Base-by-base conservation (phyloP, 805 yeast genomes). In the Zygoascus biomembranicola region DNA sequence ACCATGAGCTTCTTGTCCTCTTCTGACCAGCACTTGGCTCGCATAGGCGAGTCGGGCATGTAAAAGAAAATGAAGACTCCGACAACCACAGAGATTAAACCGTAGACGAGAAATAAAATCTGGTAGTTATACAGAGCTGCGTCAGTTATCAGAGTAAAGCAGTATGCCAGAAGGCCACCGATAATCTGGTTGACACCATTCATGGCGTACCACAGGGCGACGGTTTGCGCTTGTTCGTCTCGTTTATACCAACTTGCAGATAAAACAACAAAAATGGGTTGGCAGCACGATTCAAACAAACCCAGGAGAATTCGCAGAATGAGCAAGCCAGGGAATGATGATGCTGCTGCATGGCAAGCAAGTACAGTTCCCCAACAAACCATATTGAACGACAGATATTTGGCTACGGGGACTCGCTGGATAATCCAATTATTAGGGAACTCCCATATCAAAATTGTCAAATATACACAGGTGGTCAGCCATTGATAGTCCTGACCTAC, bases 231-330 rank as follows among this genome's bases (percentile, higher is more conserved):
- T 48, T 80, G 79, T 55, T 68, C 69, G 14, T 56, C 56, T 11
- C 68, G 61, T 55, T 70, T 75, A 73, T 80, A 82, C 77, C 81
- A 82, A 64, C 77, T 81, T 20, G 78, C 65, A 4, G 84, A 80
- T 47, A 81, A 62, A 32, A 78, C 69, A 31, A 79, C 76, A 65
- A 78, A 78, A 5, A 81, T 75, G 2, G 87, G 86, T 19, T 20
- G 32, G 80, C 74, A 20, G 6, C 43, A 32, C 13, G 78, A 69
- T 62, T 81, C 85, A 2, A 78, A 67, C 55, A 73, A 63, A 13
- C 86, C 85, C 39, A 79, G 63, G 42, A 79, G 59, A 2, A 73
- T 73, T 61, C 85, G 70, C n/a, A 75, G 64, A 13, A 73, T 71
- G 19, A 78, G 59, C 49, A 79, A 70, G 0, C 80, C 76, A 8